These are phyloP conservation scores for Tagetes patula DNA, from an alignment of 129 eudicot genomes.

Conservation along the genomic window DNA sequence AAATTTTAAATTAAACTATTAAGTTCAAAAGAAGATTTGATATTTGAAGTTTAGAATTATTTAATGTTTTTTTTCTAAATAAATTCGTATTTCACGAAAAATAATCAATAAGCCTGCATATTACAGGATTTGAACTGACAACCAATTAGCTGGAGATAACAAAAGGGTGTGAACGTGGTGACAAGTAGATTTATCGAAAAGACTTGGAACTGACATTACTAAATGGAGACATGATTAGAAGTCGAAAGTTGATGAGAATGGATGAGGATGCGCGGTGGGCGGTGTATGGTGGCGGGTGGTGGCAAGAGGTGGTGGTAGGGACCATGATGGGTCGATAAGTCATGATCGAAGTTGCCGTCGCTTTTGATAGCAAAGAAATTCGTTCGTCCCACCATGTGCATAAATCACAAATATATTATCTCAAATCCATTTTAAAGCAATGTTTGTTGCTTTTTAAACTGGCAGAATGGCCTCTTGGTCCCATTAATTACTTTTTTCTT, in stretches of 20 bases:
- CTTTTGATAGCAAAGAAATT: conserved; percentile 35
- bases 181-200: neutral
- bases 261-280: neutral
- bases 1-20: too few species aligned
- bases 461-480: conserved; percentile 42
- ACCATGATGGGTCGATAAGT: conserved; percentile 29
- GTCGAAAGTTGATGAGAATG: neutral
- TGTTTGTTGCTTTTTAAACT: conserved; percentile 31
- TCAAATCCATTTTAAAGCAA: conserved; percentile 30
- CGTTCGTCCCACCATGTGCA: conserved; percentile 47
- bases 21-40: too few species aligned
- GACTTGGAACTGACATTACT: conserved; percentile 34
- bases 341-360: conserved; percentile 36
- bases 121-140: too few species aligned
- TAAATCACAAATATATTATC: conserved; percentile 33
- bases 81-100: too few species aligned
- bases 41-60: too few species aligned
- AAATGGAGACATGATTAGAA: conserved; percentile 27
- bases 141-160: too few species aligned
- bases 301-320: conserved; percentile 20
- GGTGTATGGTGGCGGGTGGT: conserved; percentile 7
- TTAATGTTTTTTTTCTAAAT: too few species aligned
- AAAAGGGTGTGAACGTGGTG: too few species aligned
- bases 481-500: conserved; percentile 19
- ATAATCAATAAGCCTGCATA: too few species aligned